Percentiles rank a stretch among this genome's conserved stretches.
Evolutionary conservation across 495 filamentous ascomycete species (phyloP).

Genomic region (Glonium stellatum): DNA sequence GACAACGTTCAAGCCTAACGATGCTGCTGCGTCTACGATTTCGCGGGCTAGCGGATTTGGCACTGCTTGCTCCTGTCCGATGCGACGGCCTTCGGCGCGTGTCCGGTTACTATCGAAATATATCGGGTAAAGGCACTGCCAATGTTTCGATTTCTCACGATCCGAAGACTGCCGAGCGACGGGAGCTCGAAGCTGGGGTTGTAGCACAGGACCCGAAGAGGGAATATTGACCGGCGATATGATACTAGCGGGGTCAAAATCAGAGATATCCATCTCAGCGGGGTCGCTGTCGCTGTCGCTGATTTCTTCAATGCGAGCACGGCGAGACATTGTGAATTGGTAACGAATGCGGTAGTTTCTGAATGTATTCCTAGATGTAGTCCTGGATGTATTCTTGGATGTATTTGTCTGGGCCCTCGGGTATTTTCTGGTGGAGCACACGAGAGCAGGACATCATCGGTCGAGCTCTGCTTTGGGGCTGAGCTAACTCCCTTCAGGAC

Average conservation of each 20-base stretch:
- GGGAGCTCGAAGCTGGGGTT: conserved; percentile 24
- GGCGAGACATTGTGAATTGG: conserved; percentile 55
- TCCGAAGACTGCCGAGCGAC: conserved; percentile 36
- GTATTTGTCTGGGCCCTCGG: no score
- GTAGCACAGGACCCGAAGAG: conserved; percentile 26
- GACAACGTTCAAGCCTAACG: conserved; percentile 64
- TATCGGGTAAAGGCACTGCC: conserved; percentile 84
- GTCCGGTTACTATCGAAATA: conserved; percentile 81
- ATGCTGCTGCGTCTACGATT: conserved; percentile 75
- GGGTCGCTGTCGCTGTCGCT: conserved; percentile 61
- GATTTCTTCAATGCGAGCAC: conserved; percentile 84
- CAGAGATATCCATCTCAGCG: conserved; percentile 64
- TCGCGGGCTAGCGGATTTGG: conserved; percentile 81
- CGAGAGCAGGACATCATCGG: neutral
- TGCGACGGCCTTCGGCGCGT: conserved; percentile 71
- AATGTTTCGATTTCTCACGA: conserved; percentile 58
- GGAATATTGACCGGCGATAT: conserved; percentile 36
- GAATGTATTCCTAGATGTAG: no score
- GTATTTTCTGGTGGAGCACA: neutral
- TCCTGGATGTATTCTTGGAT: no score
- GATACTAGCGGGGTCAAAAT: conserved; percentile 40
- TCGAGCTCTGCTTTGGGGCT: neutral
- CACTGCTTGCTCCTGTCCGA: conserved; percentile 63
- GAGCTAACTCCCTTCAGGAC: neutral
- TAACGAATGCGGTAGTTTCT: no score